phyloP scores from a whole-genome alignment of 345 rosid species.

The Eucalyptus paniculata region DNA sequence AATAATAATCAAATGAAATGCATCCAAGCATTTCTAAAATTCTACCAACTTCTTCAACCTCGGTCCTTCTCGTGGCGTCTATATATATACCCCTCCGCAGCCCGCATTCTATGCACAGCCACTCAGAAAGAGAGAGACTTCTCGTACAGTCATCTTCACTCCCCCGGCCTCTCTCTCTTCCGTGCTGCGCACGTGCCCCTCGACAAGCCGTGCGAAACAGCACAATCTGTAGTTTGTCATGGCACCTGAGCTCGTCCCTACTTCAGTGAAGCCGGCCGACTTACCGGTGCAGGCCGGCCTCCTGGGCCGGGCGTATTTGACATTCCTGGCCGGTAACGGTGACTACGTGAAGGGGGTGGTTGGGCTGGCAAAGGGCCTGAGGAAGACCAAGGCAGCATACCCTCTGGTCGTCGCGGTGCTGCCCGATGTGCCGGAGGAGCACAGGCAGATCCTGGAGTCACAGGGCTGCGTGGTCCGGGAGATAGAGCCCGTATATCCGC shows the following conservation, averaged over 20 bases:
- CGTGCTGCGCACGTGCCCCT: not conserved
- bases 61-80: not conserved
- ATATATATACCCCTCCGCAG: not conserved
- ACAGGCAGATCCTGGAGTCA: constrained; percentile 38
- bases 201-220: not conserved
- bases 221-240: not conserved
- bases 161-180: not conserved
- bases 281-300: not conserved
- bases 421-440: constrained; percentile 82
- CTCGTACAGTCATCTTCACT: not conserved
- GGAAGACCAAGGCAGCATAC: constrained; percentile 42
- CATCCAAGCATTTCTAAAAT: not conserved
- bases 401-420: constrained; percentile 70
- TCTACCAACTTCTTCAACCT: not conserved
- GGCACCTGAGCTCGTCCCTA: not conserved
- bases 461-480: constrained; percentile 79
- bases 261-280: not conserved
- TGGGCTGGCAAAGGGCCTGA: constrained; percentile 67
- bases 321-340: constrained; percentile 74
- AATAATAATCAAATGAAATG: not conserved
- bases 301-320: constrained; percentile 36
- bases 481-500: constrained; percentile 78
- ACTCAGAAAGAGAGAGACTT: not conserved
- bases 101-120: not conserved
- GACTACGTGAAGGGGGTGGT: constrained; percentile 83